A percentile compares a stretch with the other conserved stretches of the same genome.
phyloP scores from a whole-genome alignment of 108 stramenopile genomes.

The Skeletonema grethae region DNA sequence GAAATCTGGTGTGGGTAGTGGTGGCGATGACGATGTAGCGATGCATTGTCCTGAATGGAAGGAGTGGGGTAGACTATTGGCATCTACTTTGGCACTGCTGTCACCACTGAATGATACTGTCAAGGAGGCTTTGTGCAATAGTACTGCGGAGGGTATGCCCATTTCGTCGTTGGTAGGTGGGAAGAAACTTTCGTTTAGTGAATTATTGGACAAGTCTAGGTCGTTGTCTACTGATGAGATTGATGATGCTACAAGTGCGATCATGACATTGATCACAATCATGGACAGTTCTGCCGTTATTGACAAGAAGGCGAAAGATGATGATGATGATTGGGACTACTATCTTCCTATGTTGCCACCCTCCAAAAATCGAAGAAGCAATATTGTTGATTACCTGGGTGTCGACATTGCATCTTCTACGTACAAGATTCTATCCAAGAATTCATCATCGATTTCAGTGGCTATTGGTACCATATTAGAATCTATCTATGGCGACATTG shows the following conservation, averaged over 20 bases:
- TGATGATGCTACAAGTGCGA: constrained; percentile 45
- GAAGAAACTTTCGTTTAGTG: background rate
- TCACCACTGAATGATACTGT: constrained; percentile 31
- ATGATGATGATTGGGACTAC: constrained; percentile 26
- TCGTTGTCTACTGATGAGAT: constrained; percentile 13
- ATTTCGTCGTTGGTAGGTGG: background rate
- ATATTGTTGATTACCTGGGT: constrained; percentile 39
- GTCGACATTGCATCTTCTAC: constrained; percentile 34
- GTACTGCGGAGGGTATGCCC: constrained; percentile 34
- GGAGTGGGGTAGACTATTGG: constrained; percentile 47
- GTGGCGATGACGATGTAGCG: background rate
- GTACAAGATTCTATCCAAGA: constrained; percentile 22
- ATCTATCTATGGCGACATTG: constrained; percentile 3
- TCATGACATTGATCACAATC: constrained; percentile 37
- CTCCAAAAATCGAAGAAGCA: background rate
- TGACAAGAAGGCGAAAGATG: background rate
- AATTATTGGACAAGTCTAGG: background rate
- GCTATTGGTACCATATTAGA: constrained; percentile 30
- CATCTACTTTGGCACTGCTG: constrained; percentile 21
- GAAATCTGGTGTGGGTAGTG: background rate
- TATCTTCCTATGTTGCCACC: constrained; percentile 42
- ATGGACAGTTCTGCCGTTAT: constrained; percentile 18
- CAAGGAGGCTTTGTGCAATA: constrained; percentile 40
- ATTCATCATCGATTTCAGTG: constrained; percentile 15
- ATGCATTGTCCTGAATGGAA: constrained; percentile 35